A percentile compares a stretch with the other conserved stretches of the same genome.
These are phyloP conservation scores for Aechmea fasciata DNA, from an alignment of 176 grass and related monocot genomes.

Conservation along the genomic window DNA sequence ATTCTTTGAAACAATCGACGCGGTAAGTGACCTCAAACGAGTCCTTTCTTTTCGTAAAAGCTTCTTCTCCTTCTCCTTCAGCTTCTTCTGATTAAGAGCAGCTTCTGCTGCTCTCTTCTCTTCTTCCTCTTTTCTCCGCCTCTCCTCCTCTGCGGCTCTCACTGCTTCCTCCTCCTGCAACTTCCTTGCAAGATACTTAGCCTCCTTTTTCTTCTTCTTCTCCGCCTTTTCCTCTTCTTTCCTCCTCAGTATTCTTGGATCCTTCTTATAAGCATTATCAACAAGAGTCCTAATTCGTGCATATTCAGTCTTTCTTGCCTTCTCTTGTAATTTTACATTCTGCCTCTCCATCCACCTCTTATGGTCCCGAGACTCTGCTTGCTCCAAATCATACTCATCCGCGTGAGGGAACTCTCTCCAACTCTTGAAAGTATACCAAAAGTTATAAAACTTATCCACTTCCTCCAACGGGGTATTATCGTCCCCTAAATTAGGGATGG, in stretches of 20 bases:
- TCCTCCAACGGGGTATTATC: conserved; percentile 47
- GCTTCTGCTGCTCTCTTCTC: conserved; percentile 66
- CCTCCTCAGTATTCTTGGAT: conserved; percentile 76
- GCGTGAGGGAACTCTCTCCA: conserved; percentile 89
- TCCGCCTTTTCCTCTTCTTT: conserved; percentile 91
- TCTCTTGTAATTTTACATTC: conserved; percentile 78
- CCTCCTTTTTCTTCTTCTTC: conserved; percentile 82
- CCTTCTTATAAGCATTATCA: conserved; percentile 86
- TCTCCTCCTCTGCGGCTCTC: conserved; percentile 69
- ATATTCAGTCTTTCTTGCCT: conserved; percentile 78
- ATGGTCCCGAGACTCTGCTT: conserved; percentile 97
- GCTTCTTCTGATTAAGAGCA: conserved; percentile 62
- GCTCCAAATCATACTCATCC: conserved; percentile 93
- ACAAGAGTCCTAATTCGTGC: conserved; percentile 61
- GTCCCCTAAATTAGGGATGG: conserved; percentile 73
- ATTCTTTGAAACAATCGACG: conserved; percentile 24
- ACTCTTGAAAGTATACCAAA: conserved; percentile 94
- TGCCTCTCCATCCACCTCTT: conserved; percentile 99
- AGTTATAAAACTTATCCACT: conserved; percentile 91
- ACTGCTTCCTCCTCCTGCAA: conserved; percentile 78
- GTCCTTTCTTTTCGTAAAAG: conserved; percentile 82
- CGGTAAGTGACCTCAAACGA: conserved; percentile 47
- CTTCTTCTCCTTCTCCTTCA: conserved; percentile 97
- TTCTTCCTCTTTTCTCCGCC: conserved; percentile 58
- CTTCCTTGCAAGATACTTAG: conserved; percentile 71